Evolutionary conservation across 164 flowering plant species (phyloP).

Genomic region (Warburgia ugandensis): DNA sequence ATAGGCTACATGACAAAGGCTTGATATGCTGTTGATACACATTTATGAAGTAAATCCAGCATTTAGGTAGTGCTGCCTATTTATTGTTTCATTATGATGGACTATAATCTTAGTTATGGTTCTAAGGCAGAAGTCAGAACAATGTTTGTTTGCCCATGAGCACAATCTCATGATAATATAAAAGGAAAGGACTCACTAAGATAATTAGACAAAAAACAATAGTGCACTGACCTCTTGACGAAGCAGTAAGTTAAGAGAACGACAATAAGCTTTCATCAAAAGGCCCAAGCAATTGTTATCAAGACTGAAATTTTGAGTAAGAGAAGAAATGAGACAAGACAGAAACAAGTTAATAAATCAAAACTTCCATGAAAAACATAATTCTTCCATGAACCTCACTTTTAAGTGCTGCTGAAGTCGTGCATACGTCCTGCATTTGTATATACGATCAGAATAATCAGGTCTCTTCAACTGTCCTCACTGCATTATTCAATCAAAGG

Average conservation of each 20-base stretch:
- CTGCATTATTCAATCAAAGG: slow-evolving; percentile 41
- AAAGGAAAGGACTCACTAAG: neutral
- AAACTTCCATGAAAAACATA: too few species aligned
- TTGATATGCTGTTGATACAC: too few species aligned
- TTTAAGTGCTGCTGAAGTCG: slow-evolving; percentile 94
- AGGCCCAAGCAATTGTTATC: slow-evolving; percentile 87
- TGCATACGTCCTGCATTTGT: slow-evolving; percentile 98
- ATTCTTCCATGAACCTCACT: slow-evolving; percentile 37
- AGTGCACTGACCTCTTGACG: slow-evolving; percentile 78
- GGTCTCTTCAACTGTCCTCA: slow-evolving; percentile 98
- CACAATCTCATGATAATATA: too few species aligned
- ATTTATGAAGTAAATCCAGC: too few species aligned
- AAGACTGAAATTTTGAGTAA: slow-evolving; percentile 43
- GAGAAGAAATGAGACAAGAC: neutral
- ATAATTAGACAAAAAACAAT: neutral
- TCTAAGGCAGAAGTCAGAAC: too few species aligned
- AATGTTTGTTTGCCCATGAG: too few species aligned
- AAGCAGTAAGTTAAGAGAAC: slow-evolving; percentile 91
- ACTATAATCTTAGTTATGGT: too few species aligned
- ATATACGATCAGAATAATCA: slow-evolving; percentile 97
- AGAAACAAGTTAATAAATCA: too few species aligned
- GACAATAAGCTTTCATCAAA: slow-evolving; percentile 91
- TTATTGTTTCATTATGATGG: too few species aligned
- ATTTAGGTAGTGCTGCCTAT: too few species aligned
- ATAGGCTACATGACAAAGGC: too few species aligned